Evolutionary conservation across 371 early-diverging fungal species (phyloP).

Genomic region (Homolaphlyctis polyrhiza): DNA sequence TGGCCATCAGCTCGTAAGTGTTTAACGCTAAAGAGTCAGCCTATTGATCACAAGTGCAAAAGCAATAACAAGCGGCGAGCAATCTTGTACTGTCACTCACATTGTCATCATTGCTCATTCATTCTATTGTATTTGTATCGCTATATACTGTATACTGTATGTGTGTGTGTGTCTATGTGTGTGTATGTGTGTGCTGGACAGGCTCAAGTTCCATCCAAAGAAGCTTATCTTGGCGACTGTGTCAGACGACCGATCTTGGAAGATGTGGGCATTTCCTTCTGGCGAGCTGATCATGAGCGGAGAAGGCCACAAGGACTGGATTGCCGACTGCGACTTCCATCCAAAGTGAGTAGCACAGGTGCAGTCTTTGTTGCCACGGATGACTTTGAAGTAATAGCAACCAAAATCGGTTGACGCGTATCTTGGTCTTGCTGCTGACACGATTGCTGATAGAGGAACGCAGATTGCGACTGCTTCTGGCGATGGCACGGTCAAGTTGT

Average conservation of each 20-base stretch:
- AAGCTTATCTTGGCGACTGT: constrained; percentile 45
- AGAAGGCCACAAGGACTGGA: constrained; percentile 49
- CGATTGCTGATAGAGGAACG: constrained; percentile 23
- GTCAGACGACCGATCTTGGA: constrained; percentile 49
- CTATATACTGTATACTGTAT: too few species aligned
- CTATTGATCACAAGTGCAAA: neutral
- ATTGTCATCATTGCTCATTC: neutral
- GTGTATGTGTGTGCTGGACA: constrained; percentile 6
- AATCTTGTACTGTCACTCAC: neutral
- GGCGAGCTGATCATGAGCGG: constrained; percentile 51
- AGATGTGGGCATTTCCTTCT: constrained; percentile 48
- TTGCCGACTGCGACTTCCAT: constrained; percentile 51
- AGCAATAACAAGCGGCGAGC: neutral
- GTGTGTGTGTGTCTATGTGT: too few species aligned
- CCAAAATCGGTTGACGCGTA: too few species aligned
- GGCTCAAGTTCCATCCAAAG: constrained; percentile 47
- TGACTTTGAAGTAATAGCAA: too few species aligned
- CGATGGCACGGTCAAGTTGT: constrained; percentile 47
- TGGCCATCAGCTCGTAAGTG: constrained; percentile 40
- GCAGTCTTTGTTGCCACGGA: too few species aligned
- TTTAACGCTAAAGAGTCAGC: neutral
- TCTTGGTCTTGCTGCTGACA: too few species aligned
- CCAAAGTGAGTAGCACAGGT: constrained; percentile 40
- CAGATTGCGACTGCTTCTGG: constrained; percentile 50
- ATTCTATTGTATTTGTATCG: too few species aligned